Base-by-base conservation (phyloP, 306 rosid species). In the Trifolium subterraneum region DNA sequence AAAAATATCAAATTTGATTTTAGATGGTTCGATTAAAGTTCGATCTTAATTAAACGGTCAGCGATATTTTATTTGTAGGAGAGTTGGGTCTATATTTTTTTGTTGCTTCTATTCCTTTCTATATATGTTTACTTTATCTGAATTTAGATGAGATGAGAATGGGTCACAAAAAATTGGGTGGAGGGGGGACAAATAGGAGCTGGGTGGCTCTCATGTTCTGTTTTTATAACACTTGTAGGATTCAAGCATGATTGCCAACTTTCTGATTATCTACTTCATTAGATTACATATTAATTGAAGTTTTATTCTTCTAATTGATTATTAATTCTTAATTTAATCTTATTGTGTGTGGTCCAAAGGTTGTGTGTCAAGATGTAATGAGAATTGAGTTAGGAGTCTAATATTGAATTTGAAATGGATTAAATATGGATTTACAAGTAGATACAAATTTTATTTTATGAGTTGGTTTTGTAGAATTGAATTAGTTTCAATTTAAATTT, bases 151-250 rank as follows among this genome's bases (percentile, higher is more conserved):
- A 59, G 77, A 70, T 31, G 76, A 74, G 68, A 58, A 27, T 56
- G 59, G 71, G 7, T 77, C 59, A 76, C 70, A 76, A 65, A 76
- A 61, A 74, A 59, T 23, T 29, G 6, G 59, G 59, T 31, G 41
- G 31, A 16, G 10, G 65, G 11, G 48, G 56, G 31, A 42, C 65
- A 64, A 22, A 22, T 33, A 44, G 48, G 33, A 62, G 82, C 36
- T 41, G 74, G 84, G 84, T 82, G 85, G 87, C 79, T 72, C 76
- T 84, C 87, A 71, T 80, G 83, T 85, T 83, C 52, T 76, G 7
- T 22, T 52, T 71, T 41, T 22, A 33, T 68, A 67, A 25, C 19
- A 69, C 45, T 29, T 71, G 18, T 10, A 36, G 39, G 31, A 63
- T 75, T 56, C 45, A 6, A 51, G 51, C 79, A 72, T 55, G 36